These are phyloP conservation scores for Nemania diffusa DNA, from an alignment of 2,329 filamentous ascomycete species.

Conservation along the genomic window DNA sequence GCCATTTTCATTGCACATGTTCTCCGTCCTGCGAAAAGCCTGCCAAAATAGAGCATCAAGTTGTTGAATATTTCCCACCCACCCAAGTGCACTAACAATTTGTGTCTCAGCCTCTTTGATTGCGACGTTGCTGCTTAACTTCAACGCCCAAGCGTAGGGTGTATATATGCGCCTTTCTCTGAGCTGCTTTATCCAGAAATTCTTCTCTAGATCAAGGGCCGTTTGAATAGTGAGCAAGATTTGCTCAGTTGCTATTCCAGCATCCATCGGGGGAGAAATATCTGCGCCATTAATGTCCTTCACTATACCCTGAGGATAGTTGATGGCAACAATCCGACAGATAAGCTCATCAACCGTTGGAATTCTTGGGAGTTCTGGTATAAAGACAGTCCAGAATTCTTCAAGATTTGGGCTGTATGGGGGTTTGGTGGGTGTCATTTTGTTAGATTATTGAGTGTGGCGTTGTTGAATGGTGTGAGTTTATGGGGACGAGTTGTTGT, in stretches of 20 bases:
- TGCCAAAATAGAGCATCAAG: constrained; percentile 12
- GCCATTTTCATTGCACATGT: not conserved
- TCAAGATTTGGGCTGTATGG: not conserved
- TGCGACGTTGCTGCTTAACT: constrained; percentile 1
- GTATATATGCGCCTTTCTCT: not conserved
- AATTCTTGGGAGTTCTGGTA: not conserved
- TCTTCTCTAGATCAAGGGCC: not conserved
- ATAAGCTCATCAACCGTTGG: constrained; percentile 27
- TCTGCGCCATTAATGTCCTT: not conserved
- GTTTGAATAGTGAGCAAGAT: not conserved
- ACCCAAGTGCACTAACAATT: constrained; percentile 6
- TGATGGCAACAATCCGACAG: constrained; percentile 13
- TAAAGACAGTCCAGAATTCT: constrained; percentile 24
- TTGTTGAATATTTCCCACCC: not conserved
- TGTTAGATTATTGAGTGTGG: not conserved
- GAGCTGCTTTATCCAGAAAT: not conserved
- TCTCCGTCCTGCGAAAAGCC: not conserved
- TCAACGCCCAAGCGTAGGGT: constrained; percentile 17
- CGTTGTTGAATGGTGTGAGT: not conserved
- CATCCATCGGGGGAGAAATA: not conserved
- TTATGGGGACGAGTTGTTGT: not conserved
- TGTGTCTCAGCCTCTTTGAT: constrained; percentile 10
- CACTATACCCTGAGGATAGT: constrained; percentile 22
- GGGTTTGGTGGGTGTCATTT: not conserved
- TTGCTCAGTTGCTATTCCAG: not conserved